These are phyloP conservation scores for Pseudopithomyces maydicus DNA, from an alignment of 2,329 filamentous ascomycete species.

Conservation along the genomic window DNA sequence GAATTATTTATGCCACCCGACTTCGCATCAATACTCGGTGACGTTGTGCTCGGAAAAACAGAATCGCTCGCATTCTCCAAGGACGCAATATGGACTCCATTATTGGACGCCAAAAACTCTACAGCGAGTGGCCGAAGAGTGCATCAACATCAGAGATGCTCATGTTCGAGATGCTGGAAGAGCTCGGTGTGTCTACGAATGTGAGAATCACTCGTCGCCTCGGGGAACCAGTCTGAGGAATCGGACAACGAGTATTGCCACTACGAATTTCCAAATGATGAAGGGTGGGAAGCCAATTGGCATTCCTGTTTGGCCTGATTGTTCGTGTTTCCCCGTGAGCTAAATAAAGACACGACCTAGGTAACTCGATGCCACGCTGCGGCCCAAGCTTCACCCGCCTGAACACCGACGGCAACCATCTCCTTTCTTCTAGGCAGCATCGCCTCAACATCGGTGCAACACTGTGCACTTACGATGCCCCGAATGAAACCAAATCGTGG, in stretches of 20 bases:
- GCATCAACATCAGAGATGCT: background rate
- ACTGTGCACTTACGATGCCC: constrained; percentile 5
- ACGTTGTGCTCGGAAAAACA: background rate
- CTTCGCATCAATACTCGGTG: background rate
- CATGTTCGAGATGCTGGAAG: background rate
- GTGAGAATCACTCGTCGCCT: background rate
- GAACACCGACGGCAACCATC: background rate
- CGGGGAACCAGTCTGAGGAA: too few relatives aligned
- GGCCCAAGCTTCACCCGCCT: background rate
- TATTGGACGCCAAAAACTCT: background rate
- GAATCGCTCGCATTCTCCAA: background rate
- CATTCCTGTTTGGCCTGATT: too few relatives aligned
- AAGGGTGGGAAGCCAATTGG: too few relatives aligned
- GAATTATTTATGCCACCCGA: background rate
- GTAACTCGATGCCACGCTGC: background rate
- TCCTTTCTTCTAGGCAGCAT: background rate
- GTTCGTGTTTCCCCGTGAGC: background rate
- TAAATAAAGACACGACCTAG: background rate
- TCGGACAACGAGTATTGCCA: too few relatives aligned
- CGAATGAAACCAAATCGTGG: constrained; percentile 9
- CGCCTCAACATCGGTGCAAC: background rate
- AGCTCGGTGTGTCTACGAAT: background rate
- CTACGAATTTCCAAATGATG: too few relatives aligned
- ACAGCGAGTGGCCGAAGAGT: background rate
- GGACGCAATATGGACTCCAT: background rate